Conservation (phyloP, 345 rosid genomes). For the Citrus trifoliata region DNA sequence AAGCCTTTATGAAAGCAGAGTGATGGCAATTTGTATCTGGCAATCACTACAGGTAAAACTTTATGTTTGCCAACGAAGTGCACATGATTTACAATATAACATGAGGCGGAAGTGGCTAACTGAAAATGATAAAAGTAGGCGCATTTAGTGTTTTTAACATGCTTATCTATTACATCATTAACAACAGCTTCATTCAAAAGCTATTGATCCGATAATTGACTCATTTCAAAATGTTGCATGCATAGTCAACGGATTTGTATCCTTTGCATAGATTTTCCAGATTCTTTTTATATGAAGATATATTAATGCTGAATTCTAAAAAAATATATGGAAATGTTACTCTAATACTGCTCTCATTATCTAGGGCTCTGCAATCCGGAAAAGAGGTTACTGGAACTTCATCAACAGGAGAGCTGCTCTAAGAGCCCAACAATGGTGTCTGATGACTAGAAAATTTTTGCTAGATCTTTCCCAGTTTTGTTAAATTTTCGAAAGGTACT, state of each 20-base stretch:
- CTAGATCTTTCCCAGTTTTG: neutral
- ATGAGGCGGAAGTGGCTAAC: neutral
- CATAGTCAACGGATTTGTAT: neutral
- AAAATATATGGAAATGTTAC: no score
- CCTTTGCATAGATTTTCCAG: neutral
- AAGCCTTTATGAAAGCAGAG: neutral
- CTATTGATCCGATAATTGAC: neutral
- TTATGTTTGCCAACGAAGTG: neutral
- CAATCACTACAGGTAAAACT: neutral
- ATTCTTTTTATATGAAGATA: neutral
- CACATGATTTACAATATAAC: neutral
- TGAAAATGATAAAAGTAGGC: neutral
- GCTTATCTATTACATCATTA: neutral
- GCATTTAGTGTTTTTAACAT: neutral
- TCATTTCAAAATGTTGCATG: neutral
- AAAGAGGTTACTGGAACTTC: slow-evolving; percentile 70
- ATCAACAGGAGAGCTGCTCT: slow-evolving; percentile 68
- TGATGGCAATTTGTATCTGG: neutral
- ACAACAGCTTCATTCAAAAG: neutral
- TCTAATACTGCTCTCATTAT: slow-evolving; percentile 13
- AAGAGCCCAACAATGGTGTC: slow-evolving; percentile 71
- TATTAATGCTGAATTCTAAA: neutral
- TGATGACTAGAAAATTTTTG: slow-evolving; percentile 38
- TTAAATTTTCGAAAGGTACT: neutral
- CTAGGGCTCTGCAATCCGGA: slow-evolving; percentile 87